These are phyloP conservation scores for Panicum hallii DNA, from an alignment of 202 grass and related monocot genomes.

Conservation along the genomic window DNA sequence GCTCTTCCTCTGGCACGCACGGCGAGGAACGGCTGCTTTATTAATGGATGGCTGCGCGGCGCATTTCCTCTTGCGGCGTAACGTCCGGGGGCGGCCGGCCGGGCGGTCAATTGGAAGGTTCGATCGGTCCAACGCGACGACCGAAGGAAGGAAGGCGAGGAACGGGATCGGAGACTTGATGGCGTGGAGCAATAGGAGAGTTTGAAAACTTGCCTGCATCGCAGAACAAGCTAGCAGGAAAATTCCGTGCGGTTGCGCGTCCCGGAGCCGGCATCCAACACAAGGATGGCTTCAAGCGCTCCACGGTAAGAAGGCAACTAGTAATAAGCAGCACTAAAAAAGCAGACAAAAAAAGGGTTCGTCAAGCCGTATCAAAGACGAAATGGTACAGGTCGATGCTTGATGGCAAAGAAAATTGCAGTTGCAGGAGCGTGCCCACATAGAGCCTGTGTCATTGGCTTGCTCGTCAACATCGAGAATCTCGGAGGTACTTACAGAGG, in stretches of 20 bases:
- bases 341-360: too few species aligned
- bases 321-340: too few species aligned
- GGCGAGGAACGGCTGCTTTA: not conserved
- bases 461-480: too few species aligned
- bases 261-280: not conserved
- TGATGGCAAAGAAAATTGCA: too few species aligned
- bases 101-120: not conserved
- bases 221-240: not conserved
- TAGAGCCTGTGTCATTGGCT: too few species aligned
- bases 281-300: not conserved
- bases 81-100: not conserved
- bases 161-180: not conserved
- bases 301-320: too few species aligned
- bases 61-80: not conserved
- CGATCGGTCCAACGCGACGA: constrained; percentile 28
- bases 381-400: too few species aligned
- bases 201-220: not conserved
- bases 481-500: too few species aligned
- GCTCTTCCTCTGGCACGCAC: not conserved
- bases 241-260: constrained; percentile 24
- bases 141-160: not conserved
- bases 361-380: too few species aligned
- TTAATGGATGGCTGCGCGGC: not conserved
- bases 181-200: not conserved
- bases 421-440: too few species aligned